Percentiles rank a stretch among this genome's conserved stretches.
phyloP scores from a whole-genome alignment of 1,139 yeast genomes.

The Hyphopichia fennica region DNA sequence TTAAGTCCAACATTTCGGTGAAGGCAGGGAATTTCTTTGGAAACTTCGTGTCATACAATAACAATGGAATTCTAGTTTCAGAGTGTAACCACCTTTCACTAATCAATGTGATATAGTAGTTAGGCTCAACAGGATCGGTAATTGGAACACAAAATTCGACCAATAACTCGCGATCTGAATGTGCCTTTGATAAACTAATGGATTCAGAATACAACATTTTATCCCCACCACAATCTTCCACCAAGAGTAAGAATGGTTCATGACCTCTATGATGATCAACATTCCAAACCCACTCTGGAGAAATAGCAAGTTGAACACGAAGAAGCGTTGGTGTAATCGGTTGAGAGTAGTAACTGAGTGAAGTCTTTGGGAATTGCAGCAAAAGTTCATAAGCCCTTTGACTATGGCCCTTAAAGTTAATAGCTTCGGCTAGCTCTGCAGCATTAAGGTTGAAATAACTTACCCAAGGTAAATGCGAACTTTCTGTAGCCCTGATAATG shows the following conservation, averaged over 20 bases:
- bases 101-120: slow-evolving; percentile 66
- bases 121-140: slow-evolving; percentile 67
- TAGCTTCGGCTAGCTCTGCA: slow-evolving; percentile 78
- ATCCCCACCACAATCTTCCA: slow-evolving; percentile 87
- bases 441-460: slow-evolving; percentile 71
- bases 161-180: slow-evolving; percentile 53
- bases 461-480: slow-evolving; percentile 80
- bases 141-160: slow-evolving; percentile 68
- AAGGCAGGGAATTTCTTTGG: slow-evolving; percentile 74
- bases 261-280: slow-evolving; percentile 56
- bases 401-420: slow-evolving; percentile 71
- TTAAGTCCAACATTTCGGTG: slow-evolving; percentile 52
- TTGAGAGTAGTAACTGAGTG: slow-evolving; percentile 60
- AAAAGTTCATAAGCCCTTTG: slow-evolving; percentile 60
- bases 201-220: slow-evolving; percentile 59
- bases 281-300: slow-evolving; percentile 82
- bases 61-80: slow-evolving; percentile 61
- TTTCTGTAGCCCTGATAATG: slow-evolving; percentile 72
- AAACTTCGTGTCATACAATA: slow-evolving; percentile 52
- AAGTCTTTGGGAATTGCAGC: slow-evolving; percentile 69
- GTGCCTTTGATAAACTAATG: slow-evolving; percentile 50
- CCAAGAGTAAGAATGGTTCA: slow-evolving; percentile 67
- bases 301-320: slow-evolving; percentile 62
- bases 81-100: slow-evolving; percentile 89
- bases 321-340: slow-evolving; percentile 74